Percentiles rank a stretch among this genome's conserved stretches.
phyloP scores from a whole-genome alignment of 805 yeast species.

The Sugiyamaella chiloensis region DNA sequence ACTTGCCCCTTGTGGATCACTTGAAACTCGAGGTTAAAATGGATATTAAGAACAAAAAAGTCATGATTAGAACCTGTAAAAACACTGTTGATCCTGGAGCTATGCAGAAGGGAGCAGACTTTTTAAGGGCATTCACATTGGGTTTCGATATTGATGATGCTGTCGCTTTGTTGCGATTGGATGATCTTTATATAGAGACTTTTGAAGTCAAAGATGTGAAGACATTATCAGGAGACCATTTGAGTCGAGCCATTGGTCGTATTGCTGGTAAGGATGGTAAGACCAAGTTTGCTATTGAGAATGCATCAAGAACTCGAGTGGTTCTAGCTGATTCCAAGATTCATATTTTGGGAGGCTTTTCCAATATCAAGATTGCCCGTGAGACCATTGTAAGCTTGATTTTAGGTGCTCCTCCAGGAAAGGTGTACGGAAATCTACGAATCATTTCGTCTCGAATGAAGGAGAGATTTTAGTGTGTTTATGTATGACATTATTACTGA shows the following conservation, averaged over 20 bases:
- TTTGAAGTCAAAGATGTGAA: slow-evolving; percentile 97
- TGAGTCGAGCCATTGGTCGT: slow-evolving; percentile 98
- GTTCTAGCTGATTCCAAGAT: slow-evolving; percentile 96
- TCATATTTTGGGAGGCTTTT: slow-evolving; percentile 94
- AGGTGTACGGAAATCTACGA: slow-evolving; percentile 94
- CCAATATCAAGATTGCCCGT: slow-evolving; percentile 97
- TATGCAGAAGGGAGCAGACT: slow-evolving; percentile 96
- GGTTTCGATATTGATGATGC: slow-evolving; percentile 98
- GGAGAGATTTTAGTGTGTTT: slow-evolving; percentile 80
- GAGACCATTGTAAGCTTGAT: slow-evolving; percentile 92
- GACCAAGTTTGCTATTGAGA: slow-evolving; percentile 97
- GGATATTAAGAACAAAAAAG: slow-evolving; percentile 72
- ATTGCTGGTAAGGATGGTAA: slow-evolving; percentile 99
- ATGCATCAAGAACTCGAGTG: slow-evolving; percentile 96
- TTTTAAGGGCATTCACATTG: slow-evolving; percentile 88
- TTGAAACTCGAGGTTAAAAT: slow-evolving; percentile 92
- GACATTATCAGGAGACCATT: slow-evolving; percentile 91
- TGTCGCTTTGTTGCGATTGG: slow-evolving; percentile 87
- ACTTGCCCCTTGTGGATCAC: slow-evolving; percentile 94
- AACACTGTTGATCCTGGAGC: slow-evolving; percentile 90
- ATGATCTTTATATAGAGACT: slow-evolving; percentile 94
- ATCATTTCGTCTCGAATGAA: slow-evolving; percentile 96
- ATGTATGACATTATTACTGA: too few species aligned
- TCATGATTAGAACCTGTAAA: slow-evolving; percentile 80
- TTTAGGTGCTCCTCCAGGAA: slow-evolving; percentile 97